Base-by-base conservation (phyloP, 2,329 filamentous ascomycete species). In the Curvularia spicifera region DNA sequence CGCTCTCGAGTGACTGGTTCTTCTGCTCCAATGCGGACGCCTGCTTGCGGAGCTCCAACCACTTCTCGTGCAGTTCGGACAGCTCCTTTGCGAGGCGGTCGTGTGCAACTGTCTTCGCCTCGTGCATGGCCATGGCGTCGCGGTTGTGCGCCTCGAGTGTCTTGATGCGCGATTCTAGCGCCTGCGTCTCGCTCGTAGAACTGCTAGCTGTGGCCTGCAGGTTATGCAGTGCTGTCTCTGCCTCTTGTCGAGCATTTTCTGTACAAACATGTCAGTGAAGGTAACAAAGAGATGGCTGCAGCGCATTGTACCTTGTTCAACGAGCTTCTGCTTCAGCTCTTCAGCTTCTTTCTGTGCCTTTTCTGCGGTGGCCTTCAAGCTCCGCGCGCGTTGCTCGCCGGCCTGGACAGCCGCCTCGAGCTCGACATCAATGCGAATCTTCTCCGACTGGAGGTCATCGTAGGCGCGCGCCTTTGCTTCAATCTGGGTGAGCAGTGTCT, bases 141-240 rank as follows among this genome's bases (percentile, higher is more conserved):
- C 95, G 89, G 73, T 97, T 98, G 6, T 94, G 95, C 0, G 91
- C 88, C 78, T 99, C 93, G 2, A 99, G 86, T 0, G 91, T 91
- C 48, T 89, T 82, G 69, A 99, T 92, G 68, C 94, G 93, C 58
- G 91, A 87, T 69, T 91, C 89, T 13, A 99, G 83, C 2, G 87
- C 86, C 69, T 91, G 88, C 57, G 91, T 85, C 70, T 93, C 90
- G 29, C 89, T 88, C 58, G 89, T 87, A 2, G 91, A 90, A 48
- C 78, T 89, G 1, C 89, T 88, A 20, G 87, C 88, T 4, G 89
- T 90, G 0, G 91, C 88, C 69, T 91, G 93, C 57, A 96, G 82
- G 10, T 85, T 80, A 69, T 93, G 89, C 0, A 98, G 84, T 74
- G 98, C 91, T 47, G 90, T 89, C 75, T 97, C 91, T 42, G 97